Evolutionary conservation across 1,139 yeast genomes (phyloP).

Genomic region (Scheffersomyces segobiensis): DNA sequence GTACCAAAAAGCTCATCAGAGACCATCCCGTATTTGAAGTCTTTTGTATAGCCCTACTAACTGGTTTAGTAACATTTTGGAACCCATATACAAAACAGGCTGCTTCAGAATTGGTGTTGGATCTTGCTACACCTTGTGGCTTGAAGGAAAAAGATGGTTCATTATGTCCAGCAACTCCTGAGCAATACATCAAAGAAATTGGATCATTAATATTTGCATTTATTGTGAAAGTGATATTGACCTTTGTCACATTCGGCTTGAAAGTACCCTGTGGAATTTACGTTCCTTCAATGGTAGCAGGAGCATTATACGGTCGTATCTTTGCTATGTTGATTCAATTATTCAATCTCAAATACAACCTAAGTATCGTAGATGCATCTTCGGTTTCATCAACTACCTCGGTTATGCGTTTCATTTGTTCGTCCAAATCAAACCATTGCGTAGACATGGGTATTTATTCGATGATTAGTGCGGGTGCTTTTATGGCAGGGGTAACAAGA

Average conservation of each 20-base stretch:
- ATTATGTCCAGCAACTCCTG: constrained; percentile 42
- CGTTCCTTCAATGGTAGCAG: constrained; percentile 69
- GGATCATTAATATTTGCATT: constrained; percentile 43
- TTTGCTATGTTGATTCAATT: constrained; percentile 52
- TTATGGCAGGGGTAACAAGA: constrained; percentile 68
- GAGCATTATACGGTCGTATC: constrained; percentile 63
- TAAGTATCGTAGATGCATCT: constrained; percentile 12
- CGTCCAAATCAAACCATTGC: constrained; percentile 24
- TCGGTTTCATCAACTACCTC: constrained; percentile 11
- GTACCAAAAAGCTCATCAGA: constrained; percentile 34
- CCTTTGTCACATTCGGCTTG: constrained; percentile 59
- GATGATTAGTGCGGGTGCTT: constrained; percentile 68
- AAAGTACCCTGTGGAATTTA: constrained; percentile 68
- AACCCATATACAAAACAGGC: constrained; percentile 57
- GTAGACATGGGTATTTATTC: constrained; percentile 64
- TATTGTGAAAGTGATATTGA: constrained; percentile 45
- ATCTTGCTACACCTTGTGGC: constrained; percentile 55
- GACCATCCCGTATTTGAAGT: constrained; percentile 52
- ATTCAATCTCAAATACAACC: constrained; percentile 26
- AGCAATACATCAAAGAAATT: constrained; percentile 35
- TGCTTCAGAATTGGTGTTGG: constrained; percentile 52
- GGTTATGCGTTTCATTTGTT: constrained; percentile 17
- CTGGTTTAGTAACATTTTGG: constrained; percentile 52
- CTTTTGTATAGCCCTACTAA: constrained; percentile 43
- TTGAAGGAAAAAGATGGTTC: constrained; percentile 23